phyloP scores from a whole-genome alignment of 305 asterid genomes.

The Salvia sclarea region DNA sequence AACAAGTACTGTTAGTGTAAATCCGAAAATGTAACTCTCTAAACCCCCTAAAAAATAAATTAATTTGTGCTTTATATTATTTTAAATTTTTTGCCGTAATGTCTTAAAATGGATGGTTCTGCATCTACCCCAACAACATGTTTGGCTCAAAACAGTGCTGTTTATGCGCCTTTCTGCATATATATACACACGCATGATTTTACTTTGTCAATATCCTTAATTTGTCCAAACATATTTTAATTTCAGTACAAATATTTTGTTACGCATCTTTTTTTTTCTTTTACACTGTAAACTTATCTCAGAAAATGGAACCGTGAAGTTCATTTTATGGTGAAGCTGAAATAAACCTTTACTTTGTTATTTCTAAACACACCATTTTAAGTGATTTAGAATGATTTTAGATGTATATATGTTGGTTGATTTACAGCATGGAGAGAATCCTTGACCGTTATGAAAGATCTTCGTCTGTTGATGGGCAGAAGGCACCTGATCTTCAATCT shows the following conservation, averaged over 20 bases:
- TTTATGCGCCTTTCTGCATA: background rate
- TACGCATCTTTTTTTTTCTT: background rate
- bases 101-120: background rate
- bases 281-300: too few relatives aligned
- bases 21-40: background rate
- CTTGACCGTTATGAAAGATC: conserved; percentile 75
- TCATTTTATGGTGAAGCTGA: background rate
- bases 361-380: background rate
- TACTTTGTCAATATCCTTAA: too few relatives aligned
- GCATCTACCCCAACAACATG: background rate
- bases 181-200: background rate
- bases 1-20: background rate
- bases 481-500: conserved; percentile 42
- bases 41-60: background rate
- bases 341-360: background rate
- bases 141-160: background rate
- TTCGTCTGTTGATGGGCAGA: conserved; percentile 66
- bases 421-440: conserved; percentile 77
- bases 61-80: background rate
- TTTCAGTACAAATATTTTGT: background rate
- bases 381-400: background rate
- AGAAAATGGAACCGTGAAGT: background rate
- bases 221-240: background rate
- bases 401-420: background rate
- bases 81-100: background rate